Percentiles rank a stretch among this genome's conserved stretches.
These are phyloP conservation scores for Nakazawaea populi DNA, from an alignment of 805 yeast species.

Conservation along the genomic window DNA sequence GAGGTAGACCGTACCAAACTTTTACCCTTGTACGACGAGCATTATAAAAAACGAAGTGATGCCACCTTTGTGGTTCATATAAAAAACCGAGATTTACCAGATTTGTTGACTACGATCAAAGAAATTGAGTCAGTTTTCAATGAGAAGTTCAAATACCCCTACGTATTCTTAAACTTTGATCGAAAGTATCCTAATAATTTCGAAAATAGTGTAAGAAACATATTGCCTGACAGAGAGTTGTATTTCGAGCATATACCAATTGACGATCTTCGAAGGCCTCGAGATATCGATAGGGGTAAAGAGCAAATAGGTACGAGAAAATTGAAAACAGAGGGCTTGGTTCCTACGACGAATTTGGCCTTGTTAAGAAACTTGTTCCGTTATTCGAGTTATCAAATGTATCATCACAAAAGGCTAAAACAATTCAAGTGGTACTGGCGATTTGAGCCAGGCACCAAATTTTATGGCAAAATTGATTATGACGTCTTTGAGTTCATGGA, in stretches of 20 bases:
- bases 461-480: constrained; percentile 72
- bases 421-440: constrained; percentile 89
- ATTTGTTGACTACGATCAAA: constrained; percentile 45
- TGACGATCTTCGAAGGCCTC: constrained; percentile 59
- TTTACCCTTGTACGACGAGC: neutral
- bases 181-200: constrained; percentile 55
- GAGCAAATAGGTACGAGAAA: constrained; percentile 16
- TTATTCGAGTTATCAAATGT: constrained; percentile 80
- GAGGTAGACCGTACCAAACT: constrained; percentile 26
- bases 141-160: constrained; percentile 68
- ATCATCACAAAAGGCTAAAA: constrained; percentile 58
- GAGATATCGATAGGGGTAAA: constrained; percentile 37
- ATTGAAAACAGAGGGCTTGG: constrained; percentile 42
- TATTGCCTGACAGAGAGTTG: constrained; percentile 35
- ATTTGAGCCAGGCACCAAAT: constrained; percentile 77
- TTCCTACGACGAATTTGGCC: constrained; percentile 59
- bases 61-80: constrained; percentile 74
- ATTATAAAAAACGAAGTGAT: constrained; percentile 41
- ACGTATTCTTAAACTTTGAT: constrained; percentile 71
- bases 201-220: constrained; percentile 33
- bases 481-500: constrained; percentile 80
- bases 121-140: constrained; percentile 65
- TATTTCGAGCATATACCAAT: constrained; percentile 42
- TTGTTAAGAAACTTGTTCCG: constrained; percentile 90
- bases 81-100: constrained; percentile 54